These are phyloP conservation scores for Boletellus deceptivus DNA, from an alignment of 1,284 basidiomycete genomes.

Conservation along the genomic window DNA sequence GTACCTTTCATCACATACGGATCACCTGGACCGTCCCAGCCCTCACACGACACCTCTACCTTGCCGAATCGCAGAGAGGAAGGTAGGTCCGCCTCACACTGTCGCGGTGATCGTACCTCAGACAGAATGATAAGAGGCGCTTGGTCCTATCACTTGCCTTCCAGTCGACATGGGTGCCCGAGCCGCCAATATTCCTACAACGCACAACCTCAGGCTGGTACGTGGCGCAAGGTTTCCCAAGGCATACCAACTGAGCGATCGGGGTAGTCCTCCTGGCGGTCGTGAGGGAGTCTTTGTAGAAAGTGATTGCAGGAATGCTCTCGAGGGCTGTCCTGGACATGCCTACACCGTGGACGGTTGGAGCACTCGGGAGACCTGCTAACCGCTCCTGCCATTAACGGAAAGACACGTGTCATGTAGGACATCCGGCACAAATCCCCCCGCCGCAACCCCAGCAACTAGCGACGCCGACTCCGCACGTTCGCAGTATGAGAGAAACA, in stretches of 20 bases:
- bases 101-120: constrained; percentile 12
- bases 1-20: constrained; percentile 80
- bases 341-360: constrained; percentile 4
- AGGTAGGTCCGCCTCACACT: constrained; percentile 91
- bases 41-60: constrained; percentile 86
- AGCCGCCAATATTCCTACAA: constrained; percentile 77
- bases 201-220: constrained; percentile 86
- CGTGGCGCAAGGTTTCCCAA: constrained; percentile 72
- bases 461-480: constrained; percentile 67
- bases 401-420: constrained; percentile 33
- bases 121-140: constrained; percentile 4
- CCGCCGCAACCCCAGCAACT: constrained; percentile 86
- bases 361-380: background rate
- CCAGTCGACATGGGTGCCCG: constrained; percentile 80
- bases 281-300: constrained; percentile 72
- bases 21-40: constrained; percentile 80
- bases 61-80: constrained; percentile 76
- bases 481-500: constrained; percentile 72
- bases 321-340: constrained; percentile 72
- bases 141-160: constrained; percentile 48
- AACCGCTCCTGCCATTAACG: constrained; percentile 9
- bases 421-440: constrained; percentile 70
- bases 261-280: constrained; percentile 62
- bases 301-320: constrained; percentile 73
- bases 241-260: constrained; percentile 76